Percentiles rank a stretch among this genome's conserved stretches.
Evolutionary conservation across 345 rosid species (phyloP).

Genomic region (Populus davidiana): DNA sequence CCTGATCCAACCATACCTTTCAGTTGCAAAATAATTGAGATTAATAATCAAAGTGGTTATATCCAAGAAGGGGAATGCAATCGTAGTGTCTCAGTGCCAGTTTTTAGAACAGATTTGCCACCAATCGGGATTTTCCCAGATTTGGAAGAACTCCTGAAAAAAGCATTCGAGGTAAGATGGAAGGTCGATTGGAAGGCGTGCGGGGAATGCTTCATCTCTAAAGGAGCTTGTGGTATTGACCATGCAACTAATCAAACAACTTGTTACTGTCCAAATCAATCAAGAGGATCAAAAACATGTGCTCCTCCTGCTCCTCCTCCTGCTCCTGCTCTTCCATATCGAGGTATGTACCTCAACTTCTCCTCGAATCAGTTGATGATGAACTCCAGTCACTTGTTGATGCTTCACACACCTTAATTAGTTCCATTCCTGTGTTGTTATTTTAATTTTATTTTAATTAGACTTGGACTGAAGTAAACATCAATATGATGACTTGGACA

Average conservation of each 20-base stretch:
- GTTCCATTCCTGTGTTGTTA: neutral
- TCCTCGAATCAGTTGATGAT: neutral
- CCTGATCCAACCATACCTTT: neutral
- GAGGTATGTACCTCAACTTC: neutral
- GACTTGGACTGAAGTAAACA: too few relatives aligned
- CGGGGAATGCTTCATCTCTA: neutral
- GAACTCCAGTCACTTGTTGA: neutral
- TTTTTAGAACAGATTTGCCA: neutral
- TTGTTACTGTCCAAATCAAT: conserved; percentile 1
- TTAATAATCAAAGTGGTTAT: neutral
- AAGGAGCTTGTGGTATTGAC: conserved; percentile 20
- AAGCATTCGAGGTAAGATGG: conserved; percentile 16
- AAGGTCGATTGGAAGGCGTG: neutral
- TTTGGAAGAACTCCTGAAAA: neutral
- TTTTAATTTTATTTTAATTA: too few relatives aligned
- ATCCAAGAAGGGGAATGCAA: neutral
- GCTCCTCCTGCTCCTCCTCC: too few relatives aligned
- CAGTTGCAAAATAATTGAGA: neutral
- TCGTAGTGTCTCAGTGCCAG: conserved; percentile 15
- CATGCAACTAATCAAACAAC: neutral
- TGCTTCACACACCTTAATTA: neutral
- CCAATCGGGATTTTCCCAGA: too few relatives aligned
- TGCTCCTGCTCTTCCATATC: neutral
- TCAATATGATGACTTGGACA: too few relatives aligned
- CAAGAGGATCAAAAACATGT: neutral